These are phyloP conservation scores for Melaleuca alternifolia DNA, from an alignment of 345 rosid genomes.

Conservation along the genomic window DNA sequence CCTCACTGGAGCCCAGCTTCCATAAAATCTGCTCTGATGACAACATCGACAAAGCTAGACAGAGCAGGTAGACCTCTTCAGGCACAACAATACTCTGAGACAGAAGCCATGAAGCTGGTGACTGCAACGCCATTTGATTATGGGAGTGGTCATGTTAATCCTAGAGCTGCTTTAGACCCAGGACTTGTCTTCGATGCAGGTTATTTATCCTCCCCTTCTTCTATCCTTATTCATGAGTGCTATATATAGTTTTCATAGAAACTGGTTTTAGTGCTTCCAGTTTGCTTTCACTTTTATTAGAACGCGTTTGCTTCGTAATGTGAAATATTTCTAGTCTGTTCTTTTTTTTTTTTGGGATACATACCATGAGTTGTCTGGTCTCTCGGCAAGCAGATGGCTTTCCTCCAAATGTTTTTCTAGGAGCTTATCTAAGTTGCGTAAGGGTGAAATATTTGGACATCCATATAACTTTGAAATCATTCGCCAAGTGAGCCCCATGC, in stretches of 20 bases:
- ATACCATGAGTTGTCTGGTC: background rate
- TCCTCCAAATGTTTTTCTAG: background rate
- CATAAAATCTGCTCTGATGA: slow-evolving; percentile 93
- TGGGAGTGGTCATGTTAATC: slow-evolving; percentile 96
- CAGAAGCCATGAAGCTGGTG: slow-evolving; percentile 65
- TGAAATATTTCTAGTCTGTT: background rate
- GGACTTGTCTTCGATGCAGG: slow-evolving; percentile 97
- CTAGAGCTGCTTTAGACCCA: slow-evolving; percentile 94
- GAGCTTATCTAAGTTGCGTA: background rate
- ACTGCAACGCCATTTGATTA: slow-evolving; percentile 90
- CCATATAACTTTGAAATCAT: background rate
- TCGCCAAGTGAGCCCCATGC: background rate
- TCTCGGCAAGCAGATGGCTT: background rate
- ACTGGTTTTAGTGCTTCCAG: background rate
- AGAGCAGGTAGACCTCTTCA: slow-evolving; percentile 89
- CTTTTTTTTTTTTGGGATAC: background rate
- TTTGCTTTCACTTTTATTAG: background rate
- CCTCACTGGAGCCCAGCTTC: slow-evolving; percentile 98
- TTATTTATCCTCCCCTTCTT: slow-evolving; percentile 3
- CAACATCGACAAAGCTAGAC: slow-evolving; percentile 72
- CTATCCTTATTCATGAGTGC: background rate
- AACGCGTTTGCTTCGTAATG: background rate
- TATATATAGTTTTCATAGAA: background rate
- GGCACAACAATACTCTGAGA: slow-evolving; percentile 86
- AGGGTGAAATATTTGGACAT: background rate